A percentile compares a stretch with the other conserved stretches of the same genome.
phyloP scores from a whole-genome alignment of 345 rosid genomes.

The Melaleuca alternifolia region DNA sequence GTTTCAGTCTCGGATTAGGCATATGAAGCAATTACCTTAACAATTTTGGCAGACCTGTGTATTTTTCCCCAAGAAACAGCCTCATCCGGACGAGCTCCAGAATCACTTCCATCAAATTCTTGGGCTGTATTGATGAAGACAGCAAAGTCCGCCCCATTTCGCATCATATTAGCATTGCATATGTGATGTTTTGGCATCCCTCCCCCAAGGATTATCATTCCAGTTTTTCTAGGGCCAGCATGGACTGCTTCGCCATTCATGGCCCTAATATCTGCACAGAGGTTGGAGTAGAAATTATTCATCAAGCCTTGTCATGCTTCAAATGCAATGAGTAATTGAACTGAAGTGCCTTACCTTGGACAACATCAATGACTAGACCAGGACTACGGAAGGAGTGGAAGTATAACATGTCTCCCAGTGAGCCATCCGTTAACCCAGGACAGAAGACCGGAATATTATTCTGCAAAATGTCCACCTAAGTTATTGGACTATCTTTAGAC shows the following conservation, averaged over 20 bases:
- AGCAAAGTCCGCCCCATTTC: constrained; percentile 86
- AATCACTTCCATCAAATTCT: constrained; percentile 96
- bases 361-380: constrained; percentile 52
- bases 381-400: constrained; percentile 68
- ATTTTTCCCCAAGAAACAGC: constrained; percentile 97
- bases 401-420: constrained; percentile 90
- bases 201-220: constrained; percentile 88
- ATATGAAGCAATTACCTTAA: constrained; percentile 39
- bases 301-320: background rate
- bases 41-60: constrained; percentile 69
- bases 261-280: constrained; percentile 62
- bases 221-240: constrained; percentile 72
- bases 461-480: constrained; percentile 25
- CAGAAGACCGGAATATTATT: constrained; percentile 87
- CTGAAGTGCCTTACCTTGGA: constrained; percentile 44
- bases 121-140: constrained; percentile 87
- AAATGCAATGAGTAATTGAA: background rate
- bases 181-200: constrained; percentile 95
- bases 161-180: constrained; percentile 97
- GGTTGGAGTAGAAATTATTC: background rate
- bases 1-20: background rate
- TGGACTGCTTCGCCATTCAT: constrained; percentile 78
- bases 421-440: constrained; percentile 93
- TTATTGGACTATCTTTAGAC: background rate
- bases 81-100: constrained; percentile 94